Conservation (phyloP, 2,329 filamentous ascomycete species). For the Ilyonectria sp. region DNA sequence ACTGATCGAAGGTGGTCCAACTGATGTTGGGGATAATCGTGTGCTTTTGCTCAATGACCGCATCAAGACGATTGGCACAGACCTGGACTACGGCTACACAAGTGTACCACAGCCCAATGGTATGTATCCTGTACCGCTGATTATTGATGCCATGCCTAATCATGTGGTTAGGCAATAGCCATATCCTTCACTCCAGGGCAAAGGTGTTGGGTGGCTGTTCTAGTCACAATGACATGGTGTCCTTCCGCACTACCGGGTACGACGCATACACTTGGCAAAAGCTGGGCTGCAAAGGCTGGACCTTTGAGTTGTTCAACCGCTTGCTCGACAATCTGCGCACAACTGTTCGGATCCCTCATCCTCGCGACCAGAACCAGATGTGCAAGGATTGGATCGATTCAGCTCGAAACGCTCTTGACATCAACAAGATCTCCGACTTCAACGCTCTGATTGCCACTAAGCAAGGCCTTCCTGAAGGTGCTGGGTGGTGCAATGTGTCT, state of each 20-base stretch:
- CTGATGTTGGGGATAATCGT: conserved; percentile 72
- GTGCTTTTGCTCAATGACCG: no score
- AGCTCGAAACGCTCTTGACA: background rate
- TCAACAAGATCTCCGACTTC: background rate
- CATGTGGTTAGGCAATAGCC: conserved; percentile 73
- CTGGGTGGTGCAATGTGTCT: background rate
- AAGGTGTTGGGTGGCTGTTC: conserved; percentile 89
- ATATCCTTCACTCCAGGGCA: conserved; percentile 86
- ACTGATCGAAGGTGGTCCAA: conserved; percentile 84
- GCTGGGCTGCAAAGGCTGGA: conserved; percentile 83
- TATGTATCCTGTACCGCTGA: conserved; percentile 27
- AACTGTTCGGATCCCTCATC: background rate
- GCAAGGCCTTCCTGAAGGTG: no score
- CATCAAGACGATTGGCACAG: conserved; percentile 42
- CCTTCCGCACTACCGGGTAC: conserved; percentile 85
- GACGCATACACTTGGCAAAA: conserved; percentile 83
- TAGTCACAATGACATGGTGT: conserved; percentile 88
- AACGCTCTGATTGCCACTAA: background rate
- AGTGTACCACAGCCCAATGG: conserved; percentile 76
- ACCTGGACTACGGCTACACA: conserved; percentile 87
- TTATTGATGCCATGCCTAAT: no score
- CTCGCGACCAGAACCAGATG: background rate
- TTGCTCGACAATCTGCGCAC: conserved; percentile 78
- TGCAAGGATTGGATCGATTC: background rate
- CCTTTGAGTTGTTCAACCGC: conserved; percentile 82